phyloP scores from a whole-genome alignment of 345 rosid genomes.

The Alliaria petiolata region DNA sequence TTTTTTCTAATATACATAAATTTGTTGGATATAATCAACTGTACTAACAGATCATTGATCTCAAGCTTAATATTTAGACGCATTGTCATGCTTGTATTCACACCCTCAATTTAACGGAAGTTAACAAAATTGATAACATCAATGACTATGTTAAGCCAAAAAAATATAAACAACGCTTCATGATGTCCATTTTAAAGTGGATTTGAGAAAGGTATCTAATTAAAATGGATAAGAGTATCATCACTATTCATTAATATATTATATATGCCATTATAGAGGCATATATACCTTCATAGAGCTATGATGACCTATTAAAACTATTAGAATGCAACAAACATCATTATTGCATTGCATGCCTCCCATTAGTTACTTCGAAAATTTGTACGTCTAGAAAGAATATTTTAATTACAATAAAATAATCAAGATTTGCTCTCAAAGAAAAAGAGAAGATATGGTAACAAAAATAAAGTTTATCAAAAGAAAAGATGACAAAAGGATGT shows the following conservation, averaged over 20 bases:
- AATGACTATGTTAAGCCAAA: background rate
- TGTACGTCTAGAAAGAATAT: background rate
- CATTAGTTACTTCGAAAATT: background rate
- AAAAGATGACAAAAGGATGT: background rate
- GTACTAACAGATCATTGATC: background rate
- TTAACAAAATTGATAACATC: background rate
- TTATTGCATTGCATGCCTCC: background rate
- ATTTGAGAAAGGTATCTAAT: background rate
- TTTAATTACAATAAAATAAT: background rate
- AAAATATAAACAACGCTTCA: background rate
- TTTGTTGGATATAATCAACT: background rate
- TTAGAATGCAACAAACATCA: background rate
- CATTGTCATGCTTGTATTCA: background rate
- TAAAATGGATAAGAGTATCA: background rate
- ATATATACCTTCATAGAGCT: background rate
- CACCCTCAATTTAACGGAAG: background rate
- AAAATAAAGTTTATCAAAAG: background rate
- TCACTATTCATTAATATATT: background rate
- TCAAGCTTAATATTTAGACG: background rate
- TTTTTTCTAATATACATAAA: too few species aligned
- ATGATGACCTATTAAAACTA: background rate
- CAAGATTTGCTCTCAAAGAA: conserved; percentile 6
- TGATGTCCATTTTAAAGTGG: too few species aligned
- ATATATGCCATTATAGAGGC: background rate
- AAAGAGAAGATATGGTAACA: conserved; percentile 18